phyloP scores from a whole-genome alignment of 1,284 basidiomycete species.

The Rhodotorula sp. region DNA sequence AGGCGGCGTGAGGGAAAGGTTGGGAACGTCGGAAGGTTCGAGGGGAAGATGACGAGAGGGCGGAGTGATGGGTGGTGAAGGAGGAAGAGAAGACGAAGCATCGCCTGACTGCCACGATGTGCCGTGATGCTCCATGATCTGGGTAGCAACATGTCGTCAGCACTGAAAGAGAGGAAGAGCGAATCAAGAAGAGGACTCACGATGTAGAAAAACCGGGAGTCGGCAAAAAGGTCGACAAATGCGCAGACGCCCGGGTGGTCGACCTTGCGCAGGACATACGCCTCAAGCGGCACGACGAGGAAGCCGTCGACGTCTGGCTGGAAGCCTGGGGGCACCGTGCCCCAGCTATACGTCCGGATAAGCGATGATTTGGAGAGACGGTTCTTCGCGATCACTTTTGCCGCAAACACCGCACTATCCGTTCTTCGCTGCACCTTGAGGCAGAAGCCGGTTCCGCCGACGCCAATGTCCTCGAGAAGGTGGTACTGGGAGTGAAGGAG shows the following conservation, averaged over 20 bases:
- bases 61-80: conserved; percentile 22
- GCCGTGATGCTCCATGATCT: conserved; percentile 85
- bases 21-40: neutral
- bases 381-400: conserved; percentile 81
- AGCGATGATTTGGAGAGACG: conserved; percentile 12
- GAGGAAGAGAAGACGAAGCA: neutral
- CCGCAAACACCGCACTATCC: conserved; percentile 68
- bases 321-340: conserved; percentile 45
- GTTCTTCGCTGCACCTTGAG: conserved; percentile 44
- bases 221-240: conserved; percentile 78
- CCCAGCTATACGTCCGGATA: conserved; percentile 34
- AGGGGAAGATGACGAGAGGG: conserved; percentile 1
- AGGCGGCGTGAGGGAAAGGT: conserved; percentile 1
- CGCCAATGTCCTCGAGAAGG: conserved; percentile 70
- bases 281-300: conserved; percentile 68
- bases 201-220: conserved; percentile 58
- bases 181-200: neutral
- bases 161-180: neutral
- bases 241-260: conserved; percentile 71
- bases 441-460: conserved; percentile 88
- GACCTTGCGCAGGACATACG: conserved; percentile 71
- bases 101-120: conserved; percentile 65
- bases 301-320: conserved; percentile 35
- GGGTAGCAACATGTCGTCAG: neutral
- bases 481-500: conserved; percentile 56